phyloP scores from a whole-genome alignment of 225 moss, liverwort and hornwort genomes.

The Pseudisothecium myosuroides region DNA sequence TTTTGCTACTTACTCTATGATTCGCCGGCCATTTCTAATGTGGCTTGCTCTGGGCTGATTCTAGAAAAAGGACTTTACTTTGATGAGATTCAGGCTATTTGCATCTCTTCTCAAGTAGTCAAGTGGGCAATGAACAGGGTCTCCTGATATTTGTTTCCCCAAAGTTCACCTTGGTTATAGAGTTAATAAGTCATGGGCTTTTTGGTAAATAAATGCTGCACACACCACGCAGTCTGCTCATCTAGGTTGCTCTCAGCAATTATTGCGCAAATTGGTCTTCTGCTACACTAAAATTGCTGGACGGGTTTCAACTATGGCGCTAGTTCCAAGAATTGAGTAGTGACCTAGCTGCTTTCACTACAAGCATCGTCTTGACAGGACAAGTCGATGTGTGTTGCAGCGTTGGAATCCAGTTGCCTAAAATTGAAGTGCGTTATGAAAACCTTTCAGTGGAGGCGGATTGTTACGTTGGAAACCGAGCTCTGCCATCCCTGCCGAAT shows the following conservation, averaged over 20 bases:
- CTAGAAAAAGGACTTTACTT: neutral
- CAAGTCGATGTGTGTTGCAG: slow-evolving; percentile 10
- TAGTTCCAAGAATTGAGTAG: neutral
- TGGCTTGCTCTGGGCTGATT: neutral
- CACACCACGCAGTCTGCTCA: neutral
- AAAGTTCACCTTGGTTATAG: neutral
- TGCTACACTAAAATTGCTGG: neutral
- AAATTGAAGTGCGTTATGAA: slow-evolving; percentile 61
- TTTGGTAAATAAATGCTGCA: neutral
- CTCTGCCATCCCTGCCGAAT: slow-evolving; percentile 50
- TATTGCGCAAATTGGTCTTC: neutral
- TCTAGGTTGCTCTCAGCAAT: neutral
- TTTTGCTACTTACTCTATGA: neutral
- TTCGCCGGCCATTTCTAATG: neutral
- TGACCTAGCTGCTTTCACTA: neutral
- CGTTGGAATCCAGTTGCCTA: slow-evolving; percentile 56
- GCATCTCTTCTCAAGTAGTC: neutral
- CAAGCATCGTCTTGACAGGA: neutral
- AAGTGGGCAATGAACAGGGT: neutral
- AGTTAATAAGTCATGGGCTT: neutral
- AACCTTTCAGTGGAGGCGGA: slow-evolving; percentile 46
- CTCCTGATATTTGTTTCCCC: neutral
- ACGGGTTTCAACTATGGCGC: neutral
- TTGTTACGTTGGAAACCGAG: slow-evolving; percentile 43
- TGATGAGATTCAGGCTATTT: neutral